Conservation (phyloP, 1,284 basidiomycete genomes). For the Trametes sp. region DNA sequence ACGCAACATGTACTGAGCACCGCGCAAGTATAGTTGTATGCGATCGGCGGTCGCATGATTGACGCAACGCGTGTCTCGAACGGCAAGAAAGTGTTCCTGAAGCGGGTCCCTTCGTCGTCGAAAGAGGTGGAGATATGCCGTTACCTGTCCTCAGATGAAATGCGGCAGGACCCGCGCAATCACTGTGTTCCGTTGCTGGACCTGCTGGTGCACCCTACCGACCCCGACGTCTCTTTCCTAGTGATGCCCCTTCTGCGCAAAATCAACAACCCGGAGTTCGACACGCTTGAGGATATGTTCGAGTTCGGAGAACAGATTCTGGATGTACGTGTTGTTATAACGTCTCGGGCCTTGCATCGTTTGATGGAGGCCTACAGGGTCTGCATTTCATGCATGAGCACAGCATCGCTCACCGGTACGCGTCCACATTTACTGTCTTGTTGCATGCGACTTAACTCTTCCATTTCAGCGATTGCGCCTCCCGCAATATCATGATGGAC, state of each 20-base stretch:
- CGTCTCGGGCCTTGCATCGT: too few species aligned
- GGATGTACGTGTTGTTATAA: slow-evolving; percentile 28
- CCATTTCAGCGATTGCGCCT: slow-evolving; percentile 31
- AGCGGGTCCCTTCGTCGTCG: slow-evolving; percentile 27
- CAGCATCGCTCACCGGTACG: slow-evolving; percentile 1
- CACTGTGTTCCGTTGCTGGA: slow-evolving; percentile 43
- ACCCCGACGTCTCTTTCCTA: slow-evolving; percentile 27
- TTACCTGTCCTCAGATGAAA: slow-evolving; percentile 3
- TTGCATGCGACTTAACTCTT: background rate
- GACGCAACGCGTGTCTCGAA: slow-evolving; percentile 39
- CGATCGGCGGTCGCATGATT: background rate
- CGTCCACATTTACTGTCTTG: too few species aligned
- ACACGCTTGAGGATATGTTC: slow-evolving; percentile 32
- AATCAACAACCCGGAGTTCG: slow-evolving; percentile 35
- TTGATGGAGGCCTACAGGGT: too few species aligned
- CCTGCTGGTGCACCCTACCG: slow-evolving; percentile 29
- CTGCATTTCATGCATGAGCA: background rate
- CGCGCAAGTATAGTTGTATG: slow-evolving; percentile 3
- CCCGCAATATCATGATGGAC: slow-evolving; percentile 41
- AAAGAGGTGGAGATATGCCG: slow-evolving; percentile 26
- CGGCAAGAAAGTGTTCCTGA: slow-evolving; percentile 36
- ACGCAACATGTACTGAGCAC: slow-evolving; percentile 5
- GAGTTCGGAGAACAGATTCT: slow-evolving; percentile 38
- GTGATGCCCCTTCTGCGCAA: slow-evolving; percentile 42
- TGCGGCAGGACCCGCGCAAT: slow-evolving; percentile 36